A percentile compares a stretch with the other conserved stretches of the same genome.
Evolutionary conservation across 257 asterid genomes (phyloP).

Genomic region (Gardenia jasminoides): DNA sequence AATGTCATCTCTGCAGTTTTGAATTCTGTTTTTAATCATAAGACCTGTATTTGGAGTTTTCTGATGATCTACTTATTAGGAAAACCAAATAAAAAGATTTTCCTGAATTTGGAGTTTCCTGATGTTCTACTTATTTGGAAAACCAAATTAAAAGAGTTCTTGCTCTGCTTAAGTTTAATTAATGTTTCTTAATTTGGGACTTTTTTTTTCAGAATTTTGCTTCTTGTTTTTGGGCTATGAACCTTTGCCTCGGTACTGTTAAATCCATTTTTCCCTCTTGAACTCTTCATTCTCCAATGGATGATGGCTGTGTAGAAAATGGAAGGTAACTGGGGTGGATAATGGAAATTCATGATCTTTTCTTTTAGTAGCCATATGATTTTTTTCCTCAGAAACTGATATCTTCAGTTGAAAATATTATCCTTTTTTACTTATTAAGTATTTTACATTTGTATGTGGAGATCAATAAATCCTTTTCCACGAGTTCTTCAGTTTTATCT

Average conservation of each 20-base stretch:
- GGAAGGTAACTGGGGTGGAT: background rate
- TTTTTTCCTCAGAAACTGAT: background rate
- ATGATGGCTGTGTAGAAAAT: background rate
- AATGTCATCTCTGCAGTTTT: too few species aligned
- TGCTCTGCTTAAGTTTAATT: too few species aligned
- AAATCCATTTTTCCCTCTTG: background rate
- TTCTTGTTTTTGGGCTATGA: background rate
- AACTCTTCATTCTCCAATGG: background rate
- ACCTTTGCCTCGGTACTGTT: background rate
- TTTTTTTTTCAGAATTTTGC: too few species aligned
- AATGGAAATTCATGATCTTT: background rate
- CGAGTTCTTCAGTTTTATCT: background rate
- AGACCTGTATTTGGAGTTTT: too few species aligned
- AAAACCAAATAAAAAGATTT: too few species aligned
- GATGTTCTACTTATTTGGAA: background rate
- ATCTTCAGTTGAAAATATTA: background rate
- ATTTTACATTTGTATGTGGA: too few species aligned
- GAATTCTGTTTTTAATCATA: too few species aligned
- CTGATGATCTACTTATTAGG: too few species aligned
- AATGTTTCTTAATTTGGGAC: background rate
- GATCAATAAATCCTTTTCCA: background rate
- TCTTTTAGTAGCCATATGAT: too few species aligned
- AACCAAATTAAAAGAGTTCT: background rate
- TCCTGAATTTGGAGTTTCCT: background rate
- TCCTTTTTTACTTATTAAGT: too few species aligned